Percentiles rank a stretch among this genome's conserved stretches.
Conservation (phyloP, 1,139 yeast species). For the Magnusiomyces paraingens region DNA sequence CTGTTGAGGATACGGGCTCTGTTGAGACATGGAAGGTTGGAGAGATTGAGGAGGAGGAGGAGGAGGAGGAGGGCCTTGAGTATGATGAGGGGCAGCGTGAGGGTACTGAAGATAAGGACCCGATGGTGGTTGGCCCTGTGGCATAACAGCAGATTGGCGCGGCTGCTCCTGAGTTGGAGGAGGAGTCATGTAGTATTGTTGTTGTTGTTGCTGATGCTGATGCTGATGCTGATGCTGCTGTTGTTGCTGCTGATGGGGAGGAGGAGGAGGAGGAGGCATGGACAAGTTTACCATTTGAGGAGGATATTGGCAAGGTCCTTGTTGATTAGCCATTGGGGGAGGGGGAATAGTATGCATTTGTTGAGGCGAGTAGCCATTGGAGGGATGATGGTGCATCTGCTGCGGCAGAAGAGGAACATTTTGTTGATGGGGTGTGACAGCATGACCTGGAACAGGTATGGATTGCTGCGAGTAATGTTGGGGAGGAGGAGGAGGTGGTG, state of each 20-base stretch:
- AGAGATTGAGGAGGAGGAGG: background rate
- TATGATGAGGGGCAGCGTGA: background rate
- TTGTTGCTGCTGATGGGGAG: background rate
- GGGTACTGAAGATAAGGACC: background rate
- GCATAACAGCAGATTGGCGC: too few species aligned
- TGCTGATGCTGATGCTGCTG: too few species aligned
- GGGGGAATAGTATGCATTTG: constrained; percentile 6
- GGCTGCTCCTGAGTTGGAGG: too few species aligned
- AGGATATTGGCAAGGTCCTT: too few species aligned
- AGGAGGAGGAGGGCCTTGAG: background rate
- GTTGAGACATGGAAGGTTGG: background rate
- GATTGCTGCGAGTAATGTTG: background rate
- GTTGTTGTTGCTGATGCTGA: background rate
- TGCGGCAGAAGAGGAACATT: too few species aligned
- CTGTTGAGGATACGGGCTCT: background rate
- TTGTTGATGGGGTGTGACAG: too few species aligned
- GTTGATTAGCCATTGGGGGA: constrained; percentile 1
- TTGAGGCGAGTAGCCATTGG: background rate
- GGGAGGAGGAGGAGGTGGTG: constrained; percentile 2
- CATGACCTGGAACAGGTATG: too few species aligned
- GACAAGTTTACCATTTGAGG: too few species aligned
- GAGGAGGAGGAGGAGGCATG: too few species aligned
- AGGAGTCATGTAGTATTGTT: too few species aligned
- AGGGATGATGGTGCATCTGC: too few species aligned
- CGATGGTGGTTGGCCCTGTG: background rate